Percentiles rank a stretch among this genome's conserved stretches.
Evolutionary conservation across 768 basidiomycete genomes (phyloP).

Genomic region (Hygrocybe coccinea): DNA sequence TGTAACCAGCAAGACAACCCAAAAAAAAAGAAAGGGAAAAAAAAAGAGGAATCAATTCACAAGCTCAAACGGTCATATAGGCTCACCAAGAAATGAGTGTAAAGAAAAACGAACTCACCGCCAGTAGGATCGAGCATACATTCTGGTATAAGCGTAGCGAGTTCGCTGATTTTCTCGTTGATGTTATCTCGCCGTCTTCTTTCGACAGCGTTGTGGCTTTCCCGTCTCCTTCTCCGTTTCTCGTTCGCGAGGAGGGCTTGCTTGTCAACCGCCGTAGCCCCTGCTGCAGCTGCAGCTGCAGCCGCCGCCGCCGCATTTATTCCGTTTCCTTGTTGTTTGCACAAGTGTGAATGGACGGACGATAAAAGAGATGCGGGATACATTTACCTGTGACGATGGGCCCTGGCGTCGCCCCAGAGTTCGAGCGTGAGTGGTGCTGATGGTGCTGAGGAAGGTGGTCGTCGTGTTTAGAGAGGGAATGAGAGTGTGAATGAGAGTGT

Average conservation of each 20-base stretch:
- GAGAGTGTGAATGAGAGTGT: constrained; percentile 1
- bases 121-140: constrained; percentile 62
- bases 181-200: constrained; percentile 84
- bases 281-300: not conserved
- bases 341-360: not conserved
- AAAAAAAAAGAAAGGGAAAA: not conserved
- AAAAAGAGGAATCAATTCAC: too few species aligned
- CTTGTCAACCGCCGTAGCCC: constrained; percentile 32
- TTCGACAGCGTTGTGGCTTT: constrained; percentile 92
- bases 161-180: constrained; percentile 90
- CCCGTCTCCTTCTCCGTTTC: constrained; percentile 74
- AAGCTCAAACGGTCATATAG: not conserved
- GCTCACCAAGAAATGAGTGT: not conserved
- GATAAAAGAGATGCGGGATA: not conserved
- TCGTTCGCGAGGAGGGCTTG: constrained; percentile 67
- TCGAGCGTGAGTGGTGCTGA: not conserved
- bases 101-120: constrained; percentile 22
- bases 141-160: constrained; percentile 85
- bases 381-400: not conserved
- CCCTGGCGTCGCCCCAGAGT: not conserved
- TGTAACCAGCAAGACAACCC: not conserved
- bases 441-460: not conserved
- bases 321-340: not conserved
- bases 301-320: not conserved
- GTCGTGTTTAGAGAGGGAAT: constrained; percentile 8